Base-by-base conservation (phyloP, 192 early-diverging fungal species). In the Thamnidium elegans region DNA sequence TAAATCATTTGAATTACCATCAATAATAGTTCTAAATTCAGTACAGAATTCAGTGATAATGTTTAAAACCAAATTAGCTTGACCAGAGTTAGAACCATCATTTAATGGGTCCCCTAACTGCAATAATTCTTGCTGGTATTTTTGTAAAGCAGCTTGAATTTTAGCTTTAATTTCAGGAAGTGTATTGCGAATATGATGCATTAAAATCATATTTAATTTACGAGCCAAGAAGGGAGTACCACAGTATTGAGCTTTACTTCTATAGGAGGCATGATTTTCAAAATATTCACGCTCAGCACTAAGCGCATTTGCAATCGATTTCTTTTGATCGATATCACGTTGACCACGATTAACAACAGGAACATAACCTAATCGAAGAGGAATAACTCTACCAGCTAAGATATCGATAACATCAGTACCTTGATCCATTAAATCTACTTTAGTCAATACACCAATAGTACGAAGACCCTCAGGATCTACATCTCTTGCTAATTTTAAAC, bases 401-500 rank as follows among this genome's bases (percentile, higher is more conserved):
- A 99, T 98, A 70, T 99, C 98, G 46, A 99, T 94, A 9, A 99
- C 96, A 77, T 99, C 98, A 14, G 98, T 99, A 39, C 98, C 98
- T 74, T 87, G 81, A 79, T 99, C 98, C 98, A 99, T 99, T 63
- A 99, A 81, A 78, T 99, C 98, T 62, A 99, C 85, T 78, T 99
- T 99, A 68, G 98, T 99, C 79, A 99, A 82, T 36, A 99, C 98
- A 65, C 98, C 98, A 73, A 99, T 97, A 6, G 98, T 99, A 55
- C 98, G 87, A 26, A 95, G 80, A n/a, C 84, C 98, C 58, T 99
- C 98, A 4, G 96, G 95, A 67, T 99, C 98, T n/a, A 97, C 92
- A 75, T 99, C 95, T 32, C 98, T 85, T 7, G 98, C 98, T 14
- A 99, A 76, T 77, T 97, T 96, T 62, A 99, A 81, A n/a, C 98